Evolutionary conservation across 371 early-diverging fungal genomes (phyloP).

Genomic region (Mortierella sp.): DNA sequence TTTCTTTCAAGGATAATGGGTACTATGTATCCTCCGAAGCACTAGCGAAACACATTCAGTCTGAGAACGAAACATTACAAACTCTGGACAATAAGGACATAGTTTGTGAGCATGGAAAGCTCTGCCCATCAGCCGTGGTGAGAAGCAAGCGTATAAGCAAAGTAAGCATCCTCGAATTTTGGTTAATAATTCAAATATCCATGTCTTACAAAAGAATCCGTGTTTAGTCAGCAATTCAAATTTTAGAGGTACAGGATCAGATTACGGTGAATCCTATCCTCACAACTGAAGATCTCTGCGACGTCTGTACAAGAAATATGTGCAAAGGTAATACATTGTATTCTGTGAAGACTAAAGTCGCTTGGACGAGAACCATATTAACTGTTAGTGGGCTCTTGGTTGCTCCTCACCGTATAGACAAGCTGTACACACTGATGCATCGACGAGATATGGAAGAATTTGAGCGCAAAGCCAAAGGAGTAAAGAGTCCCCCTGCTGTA

Average conservation of each 20-base stretch:
- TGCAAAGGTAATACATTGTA: conserved; percentile 8
- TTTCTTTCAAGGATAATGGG: conserved; percentile 15
- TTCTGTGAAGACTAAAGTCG: not conserved
- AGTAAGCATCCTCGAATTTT: conserved; percentile 15
- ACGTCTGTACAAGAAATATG: conserved; percentile 6
- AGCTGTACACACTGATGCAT: conserved; percentile 37
- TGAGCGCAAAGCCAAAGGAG: conserved; percentile 21
- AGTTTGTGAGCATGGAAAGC: conserved; percentile 48
- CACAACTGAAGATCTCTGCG: conserved; percentile 40
- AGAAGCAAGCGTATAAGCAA: conserved; percentile 53
- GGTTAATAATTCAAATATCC: not conserved
- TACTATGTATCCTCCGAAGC: conserved; percentile 23
- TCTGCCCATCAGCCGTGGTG: conserved; percentile 28
- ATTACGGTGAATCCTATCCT: conserved; percentile 25
- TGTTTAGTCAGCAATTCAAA: conserved; percentile 18
- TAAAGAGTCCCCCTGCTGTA: conserved; percentile 9
- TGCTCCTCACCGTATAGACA: conserved; percentile 21
- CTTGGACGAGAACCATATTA: not conserved
- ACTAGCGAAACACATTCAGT: conserved; percentile 13
- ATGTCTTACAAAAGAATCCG: not conserved
- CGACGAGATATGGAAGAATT: conserved; percentile 40
- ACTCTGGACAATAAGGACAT: conserved; percentile 33
- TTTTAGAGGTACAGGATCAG: conserved; percentile 14
- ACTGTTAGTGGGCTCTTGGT: not conserved
- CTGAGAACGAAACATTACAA: not conserved